phyloP scores from a whole-genome alignment of 2,329 filamentous ascomycete species.

The Aspergillaceae sp. region DNA sequence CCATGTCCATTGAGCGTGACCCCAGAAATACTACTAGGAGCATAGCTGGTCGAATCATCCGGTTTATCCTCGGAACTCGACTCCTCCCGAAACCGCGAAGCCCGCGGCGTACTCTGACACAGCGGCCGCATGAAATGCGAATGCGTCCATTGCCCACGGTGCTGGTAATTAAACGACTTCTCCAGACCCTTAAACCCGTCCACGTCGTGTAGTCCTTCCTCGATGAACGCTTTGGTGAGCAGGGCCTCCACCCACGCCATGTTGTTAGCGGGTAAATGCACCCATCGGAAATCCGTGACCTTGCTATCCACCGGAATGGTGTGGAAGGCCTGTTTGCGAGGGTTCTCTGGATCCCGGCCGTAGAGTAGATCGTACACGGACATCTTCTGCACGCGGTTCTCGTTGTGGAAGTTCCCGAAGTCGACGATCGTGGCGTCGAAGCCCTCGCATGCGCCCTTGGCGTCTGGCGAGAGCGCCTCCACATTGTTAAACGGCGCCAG shows the following conservation, averaged over 20 bases:
- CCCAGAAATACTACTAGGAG: conserved; percentile 7
- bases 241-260: conserved; percentile 54
- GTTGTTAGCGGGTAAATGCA: conserved; percentile 47
- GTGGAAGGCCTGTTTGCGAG: conserved; percentile 39
- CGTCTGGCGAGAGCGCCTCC: conserved; percentile 28
- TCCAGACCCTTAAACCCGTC: conserved; percentile 56
- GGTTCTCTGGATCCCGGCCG: conserved; percentile 39
- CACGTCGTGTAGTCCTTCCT: conserved; percentile 53
- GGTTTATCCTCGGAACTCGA: conserved; percentile 22
- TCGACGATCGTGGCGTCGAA: conserved; percentile 48
- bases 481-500: conserved; percentile 32
- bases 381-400: conserved; percentile 39
- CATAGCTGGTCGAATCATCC: conserved; percentile 3
- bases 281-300: conserved; percentile 44
- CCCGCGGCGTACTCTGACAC: conserved; percentile 44
- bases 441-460: conserved; percentile 38
- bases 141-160: conserved; percentile 50
- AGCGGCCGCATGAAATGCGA: conserved; percentile 55
- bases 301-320: conserved; percentile 41
- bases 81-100: conserved; percentile 18
- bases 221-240: conserved; percentile 56
- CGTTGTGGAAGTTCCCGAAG: conserved; percentile 40
- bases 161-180: conserved; percentile 54
- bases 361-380: conserved; percentile 48
- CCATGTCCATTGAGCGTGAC: conserved; percentile 13